These are phyloP conservation scores for Papiliotrema nemorosa DNA, from an alignment of 1,284 basidiomycete genomes.

Conservation along the genomic window DNA sequence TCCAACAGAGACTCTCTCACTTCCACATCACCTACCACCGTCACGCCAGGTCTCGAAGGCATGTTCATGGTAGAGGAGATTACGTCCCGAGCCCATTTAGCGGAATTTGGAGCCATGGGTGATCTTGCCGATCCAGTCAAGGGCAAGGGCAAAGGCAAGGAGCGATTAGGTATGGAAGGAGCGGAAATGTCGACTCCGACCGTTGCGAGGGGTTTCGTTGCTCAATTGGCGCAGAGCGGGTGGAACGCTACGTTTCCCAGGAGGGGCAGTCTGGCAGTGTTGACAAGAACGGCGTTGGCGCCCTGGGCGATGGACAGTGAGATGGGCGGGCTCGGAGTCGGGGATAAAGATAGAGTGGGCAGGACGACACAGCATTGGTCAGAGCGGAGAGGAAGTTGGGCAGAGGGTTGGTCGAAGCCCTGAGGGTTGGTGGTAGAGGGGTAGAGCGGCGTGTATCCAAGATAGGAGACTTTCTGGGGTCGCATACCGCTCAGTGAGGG, in stretches of 20 bases:
- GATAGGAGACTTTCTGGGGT: no score
- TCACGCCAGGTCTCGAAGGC: background rate
- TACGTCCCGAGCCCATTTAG: constrained; percentile 5
- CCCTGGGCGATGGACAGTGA: background rate
- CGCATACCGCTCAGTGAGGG: no score
- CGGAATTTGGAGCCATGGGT: constrained; percentile 7
- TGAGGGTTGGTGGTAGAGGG: background rate
- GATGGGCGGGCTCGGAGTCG: background rate
- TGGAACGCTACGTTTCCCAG: constrained; percentile 13
- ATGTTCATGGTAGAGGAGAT: constrained; percentile 7
- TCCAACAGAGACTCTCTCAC: background rate
- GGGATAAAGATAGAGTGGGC: background rate
- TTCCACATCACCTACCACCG: background rate
- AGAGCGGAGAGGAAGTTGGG: constrained; percentile 11
- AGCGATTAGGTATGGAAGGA: background rate
- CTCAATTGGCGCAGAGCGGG: background rate
- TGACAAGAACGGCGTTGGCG: background rate
- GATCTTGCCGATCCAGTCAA: background rate
- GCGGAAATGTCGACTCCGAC: constrained; percentile 21
- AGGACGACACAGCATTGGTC: constrained; percentile 3
- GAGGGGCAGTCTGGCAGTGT: constrained; percentile 8
- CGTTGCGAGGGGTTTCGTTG: background rate
- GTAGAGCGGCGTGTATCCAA: no score
- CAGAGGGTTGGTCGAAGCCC: constrained; percentile 8
- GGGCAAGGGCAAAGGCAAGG: background rate